phyloP scores from a whole-genome alignment of 2,329 filamentous ascomycete genomes.

The Bipolaris zeicola region DNA sequence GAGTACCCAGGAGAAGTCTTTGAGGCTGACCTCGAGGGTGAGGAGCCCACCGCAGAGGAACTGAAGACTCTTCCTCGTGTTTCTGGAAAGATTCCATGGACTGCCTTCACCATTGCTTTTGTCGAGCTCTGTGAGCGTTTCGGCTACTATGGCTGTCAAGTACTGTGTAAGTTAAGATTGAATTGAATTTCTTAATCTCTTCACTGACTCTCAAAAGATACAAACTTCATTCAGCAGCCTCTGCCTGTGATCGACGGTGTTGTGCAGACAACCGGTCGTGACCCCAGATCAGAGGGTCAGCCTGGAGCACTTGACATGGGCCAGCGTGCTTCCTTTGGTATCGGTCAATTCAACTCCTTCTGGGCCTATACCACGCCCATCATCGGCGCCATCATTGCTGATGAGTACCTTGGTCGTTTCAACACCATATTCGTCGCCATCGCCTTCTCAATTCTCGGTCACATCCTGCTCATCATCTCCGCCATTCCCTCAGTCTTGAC shows the following conservation, averaged over 20 bases:
- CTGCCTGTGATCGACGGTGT: slow-evolving; percentile 45
- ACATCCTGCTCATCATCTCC: slow-evolving; percentile 61
- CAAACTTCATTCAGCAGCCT: slow-evolving; percentile 49
- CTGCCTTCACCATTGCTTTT: slow-evolving; percentile 72
- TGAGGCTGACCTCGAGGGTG: slow-evolving; percentile 42
- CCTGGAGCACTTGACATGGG: slow-evolving; percentile 46
- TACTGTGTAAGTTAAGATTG: slow-evolving; percentile 60
- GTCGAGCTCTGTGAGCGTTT: slow-evolving; percentile 78
- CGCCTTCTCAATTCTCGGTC: slow-evolving; percentile 57
- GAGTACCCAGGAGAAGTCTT: slow-evolving; percentile 32
- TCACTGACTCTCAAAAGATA: slow-evolving; percentile 33
- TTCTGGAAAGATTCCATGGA: slow-evolving; percentile 67
- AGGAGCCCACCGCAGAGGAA: slow-evolving; percentile 66
- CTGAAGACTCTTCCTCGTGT: slow-evolving; percentile 65
- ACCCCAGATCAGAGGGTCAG: slow-evolving; percentile 38
- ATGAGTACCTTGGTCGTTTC: slow-evolving; percentile 65
- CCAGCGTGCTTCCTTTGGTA: slow-evolving; percentile 46
- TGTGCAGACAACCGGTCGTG: slow-evolving; percentile 38
- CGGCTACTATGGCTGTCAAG: slow-evolving; percentile 75
- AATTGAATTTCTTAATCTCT: neutral
- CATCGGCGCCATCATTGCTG: slow-evolving; percentile 62
- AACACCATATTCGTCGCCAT: slow-evolving; percentile 63
- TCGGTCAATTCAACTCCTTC: slow-evolving; percentile 48
- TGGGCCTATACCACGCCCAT: slow-evolving; percentile 51
- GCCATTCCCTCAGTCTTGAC: slow-evolving; percentile 56